Evolutionary conservation across 192 early-diverging fungal species (phyloP).

Genomic region (Paraglomus occultum): DNA sequence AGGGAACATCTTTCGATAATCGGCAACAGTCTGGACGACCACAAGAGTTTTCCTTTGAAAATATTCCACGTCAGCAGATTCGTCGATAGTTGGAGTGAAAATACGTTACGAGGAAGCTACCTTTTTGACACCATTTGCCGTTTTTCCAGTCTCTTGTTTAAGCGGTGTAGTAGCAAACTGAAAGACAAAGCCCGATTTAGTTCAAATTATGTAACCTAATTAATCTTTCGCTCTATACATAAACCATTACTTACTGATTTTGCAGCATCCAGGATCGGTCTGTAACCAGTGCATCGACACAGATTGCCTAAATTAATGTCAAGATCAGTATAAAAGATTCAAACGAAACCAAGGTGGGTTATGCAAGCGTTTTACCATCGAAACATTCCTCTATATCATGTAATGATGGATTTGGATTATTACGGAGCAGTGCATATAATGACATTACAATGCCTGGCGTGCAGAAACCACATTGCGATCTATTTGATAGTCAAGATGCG

Average conservation of each 20-base stretch:
- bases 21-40: constrained; percentile 22
- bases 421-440: constrained; percentile 73
- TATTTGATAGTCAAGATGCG: constrained; percentile 13
- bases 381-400: constrained; percentile 81
- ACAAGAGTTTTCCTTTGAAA: not conserved
- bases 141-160: constrained; percentile 26
- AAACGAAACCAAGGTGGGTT: not conserved
- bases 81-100: not conserved
- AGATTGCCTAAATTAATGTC: constrained; percentile 52
- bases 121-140: not conserved
- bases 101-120: not conserved
- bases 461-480: constrained; percentile 88
- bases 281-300: constrained; percentile 90
- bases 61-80: too few relatives aligned
- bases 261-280: constrained; percentile 83
- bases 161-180: constrained; percentile 50
- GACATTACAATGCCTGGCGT: constrained; percentile 92
- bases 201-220: not conserved
- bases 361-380: constrained; percentile 52
- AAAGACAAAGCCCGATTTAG: constrained; percentile 35
- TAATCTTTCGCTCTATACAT: not conserved
- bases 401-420: constrained; percentile 64
- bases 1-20: not conserved
- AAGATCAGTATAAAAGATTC: too few relatives aligned
- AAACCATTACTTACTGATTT: constrained; percentile 50